A percentile compares a stretch with the other conserved stretches of the same genome.
These are phyloP conservation scores for Perilla frutescens DNA, from an alignment of 257 asterid genomes.

Conservation along the genomic window DNA sequence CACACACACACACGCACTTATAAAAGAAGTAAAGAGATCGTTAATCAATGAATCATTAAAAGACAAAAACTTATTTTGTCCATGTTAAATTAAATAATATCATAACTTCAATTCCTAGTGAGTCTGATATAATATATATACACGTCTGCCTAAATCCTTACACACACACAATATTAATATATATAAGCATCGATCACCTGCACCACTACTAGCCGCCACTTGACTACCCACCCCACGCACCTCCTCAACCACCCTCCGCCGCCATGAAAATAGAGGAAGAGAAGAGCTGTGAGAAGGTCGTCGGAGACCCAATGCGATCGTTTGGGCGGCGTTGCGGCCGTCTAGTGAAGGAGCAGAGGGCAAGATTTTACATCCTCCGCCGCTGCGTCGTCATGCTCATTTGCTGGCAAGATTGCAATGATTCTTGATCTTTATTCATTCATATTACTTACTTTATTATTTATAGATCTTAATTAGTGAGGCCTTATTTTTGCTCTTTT, in stretches of 20 bases:
- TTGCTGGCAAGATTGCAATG: slow-evolving; percentile 57
- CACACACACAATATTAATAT: not conserved
- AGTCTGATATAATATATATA: not conserved
- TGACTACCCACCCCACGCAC: not conserved
- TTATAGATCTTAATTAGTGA: not conserved
- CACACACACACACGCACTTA: not conserved
- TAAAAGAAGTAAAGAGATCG: not conserved
- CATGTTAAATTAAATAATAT: slow-evolving; percentile 12
- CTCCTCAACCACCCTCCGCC: not conserved
- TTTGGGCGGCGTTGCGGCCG: slow-evolving; percentile 46
- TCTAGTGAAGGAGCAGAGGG: slow-evolving; percentile 48
- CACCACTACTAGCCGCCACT: slow-evolving; percentile 3
- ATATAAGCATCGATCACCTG: slow-evolving; percentile 12
- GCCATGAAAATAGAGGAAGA: slow-evolving; percentile 28
- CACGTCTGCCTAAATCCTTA: slow-evolving; percentile 12
- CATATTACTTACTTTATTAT: not conserved
- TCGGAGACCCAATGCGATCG: slow-evolving; percentile 33
- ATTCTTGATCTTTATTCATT: slow-evolving; percentile 31
- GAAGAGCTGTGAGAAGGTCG: not conserved
- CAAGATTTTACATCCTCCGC: slow-evolving; percentile 57
- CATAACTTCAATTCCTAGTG: not conserved
- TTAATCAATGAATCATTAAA: not conserved
- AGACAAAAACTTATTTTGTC: slow-evolving; percentile 11
- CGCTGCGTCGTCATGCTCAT: slow-evolving; percentile 52
- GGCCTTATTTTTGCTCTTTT: too few relatives aligned